Evolutionary conservation across 1,284 basidiomycete genomes (phyloP).

Genomic region (Ganoderma lucidum): DNA sequence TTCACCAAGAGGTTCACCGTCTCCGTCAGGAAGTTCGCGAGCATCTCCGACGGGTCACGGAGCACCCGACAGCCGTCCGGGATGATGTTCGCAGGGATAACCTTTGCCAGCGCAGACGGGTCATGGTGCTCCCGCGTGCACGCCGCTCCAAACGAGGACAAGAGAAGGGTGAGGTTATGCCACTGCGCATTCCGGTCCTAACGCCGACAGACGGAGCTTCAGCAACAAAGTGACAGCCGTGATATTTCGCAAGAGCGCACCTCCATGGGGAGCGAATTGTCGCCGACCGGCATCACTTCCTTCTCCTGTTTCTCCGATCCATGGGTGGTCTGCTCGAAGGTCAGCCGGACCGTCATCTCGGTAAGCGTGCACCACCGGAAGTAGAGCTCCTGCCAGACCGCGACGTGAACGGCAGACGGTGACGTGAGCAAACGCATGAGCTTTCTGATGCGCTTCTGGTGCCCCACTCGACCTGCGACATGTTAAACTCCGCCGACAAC

Average conservation of each 20-base stretch:
- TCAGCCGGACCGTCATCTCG: conserved; percentile 42
- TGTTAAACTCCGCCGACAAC: neutral
- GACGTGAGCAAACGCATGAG: conserved; percentile 70
- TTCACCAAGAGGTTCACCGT: conserved; percentile 76
- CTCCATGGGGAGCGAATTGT: conserved; percentile 48
- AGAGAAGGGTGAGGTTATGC: conserved; percentile 87
- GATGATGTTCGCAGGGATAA: conserved; percentile 68
- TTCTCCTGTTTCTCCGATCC: conserved; percentile 30
- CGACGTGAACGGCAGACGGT: conserved; percentile 71
- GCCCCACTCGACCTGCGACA: conserved; percentile 66
- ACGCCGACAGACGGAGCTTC: neutral
- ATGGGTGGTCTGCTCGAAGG: conserved; percentile 37
- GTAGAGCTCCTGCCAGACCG: conserved; percentile 86
- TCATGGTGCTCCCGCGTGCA: conserved; percentile 65
- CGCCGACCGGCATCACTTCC: conserved; percentile 37
- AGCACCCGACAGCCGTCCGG: conserved; percentile 76
- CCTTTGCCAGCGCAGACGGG: conserved; percentile 54
- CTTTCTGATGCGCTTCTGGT: conserved; percentile 84
- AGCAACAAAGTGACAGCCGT: neutral
- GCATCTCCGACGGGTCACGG: conserved; percentile 61
- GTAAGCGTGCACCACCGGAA: conserved; percentile 50
- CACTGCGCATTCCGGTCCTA: conserved; percentile 84
- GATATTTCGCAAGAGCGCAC: conserved; percentile 36
- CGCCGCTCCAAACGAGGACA: conserved; percentile 79
- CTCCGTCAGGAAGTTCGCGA: conserved; percentile 72